Evolutionary conservation across 2,329 filamentous ascomycete genomes (phyloP), one percentile per base, ranked within the genome.

Genomic region (Incumbomyces lentus): DNA sequence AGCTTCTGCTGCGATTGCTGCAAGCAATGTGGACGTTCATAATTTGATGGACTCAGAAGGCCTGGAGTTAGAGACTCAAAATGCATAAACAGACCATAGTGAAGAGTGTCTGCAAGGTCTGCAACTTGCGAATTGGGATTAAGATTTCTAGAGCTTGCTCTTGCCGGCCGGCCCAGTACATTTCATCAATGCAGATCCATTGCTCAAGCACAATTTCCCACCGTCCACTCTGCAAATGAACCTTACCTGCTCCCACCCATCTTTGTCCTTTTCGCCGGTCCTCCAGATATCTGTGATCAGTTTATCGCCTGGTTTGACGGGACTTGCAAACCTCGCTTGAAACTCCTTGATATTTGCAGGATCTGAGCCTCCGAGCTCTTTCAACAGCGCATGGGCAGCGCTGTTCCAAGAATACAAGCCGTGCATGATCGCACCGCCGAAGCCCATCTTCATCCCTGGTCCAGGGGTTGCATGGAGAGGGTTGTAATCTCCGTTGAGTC

Each of bases 401-500:
- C 77, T 78, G 69, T 95, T 95, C 82, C 85, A 95, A 57, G 80
- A 86, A 69, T 82, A 94, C 38, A 95, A 72, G 16, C 89, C 89
- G 68, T 95, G 88, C 63, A 94, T 84, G 64, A 95, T 95, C 56
- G 79, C 73, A 30, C 88, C 88, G 22, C 86, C 86, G 57, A 94
- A 95, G 50, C 89, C 88, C 86, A 95, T 94, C 69, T 87, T 83
- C 66, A 78, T 68, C 50, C 87, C 87, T 0, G 87, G 86, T 67
- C 87, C 85, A 11, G 87, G 87, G 14, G 84, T 85, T 6, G 86
- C 87, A 63, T 95, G 88, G 31, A 95, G 79, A 22, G 88, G 89
- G 70, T 95, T 95, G 68, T 95, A 95, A 69, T 95, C 89, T 55
- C 88, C 88, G 58, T 94, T 95, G 42, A 95, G 75, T 52, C 86